Percentiles rank a stretch among this genome's conserved stretches.
These are phyloP conservation scores for Pythium rishiriense DNA, from an alignment of 352 stramenopile species.

Conservation along the genomic window DNA sequence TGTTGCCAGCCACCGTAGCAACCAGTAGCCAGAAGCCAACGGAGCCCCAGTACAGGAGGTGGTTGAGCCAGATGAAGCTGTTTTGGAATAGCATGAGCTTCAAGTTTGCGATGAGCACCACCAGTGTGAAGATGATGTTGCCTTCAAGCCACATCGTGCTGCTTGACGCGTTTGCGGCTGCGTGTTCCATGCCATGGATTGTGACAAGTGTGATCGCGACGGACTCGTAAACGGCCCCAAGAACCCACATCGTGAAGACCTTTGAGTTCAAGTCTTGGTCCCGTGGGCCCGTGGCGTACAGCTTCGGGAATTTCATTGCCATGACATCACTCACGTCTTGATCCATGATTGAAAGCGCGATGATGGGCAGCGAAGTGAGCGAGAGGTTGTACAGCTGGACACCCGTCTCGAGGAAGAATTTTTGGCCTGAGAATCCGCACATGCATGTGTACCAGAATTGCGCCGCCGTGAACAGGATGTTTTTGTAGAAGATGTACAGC, in stretches of 20 bases:
- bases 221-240: conserved; percentile 73
- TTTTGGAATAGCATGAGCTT: conserved; percentile 86
- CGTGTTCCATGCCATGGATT: conserved; percentile 43
- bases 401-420: conserved; percentile 82
- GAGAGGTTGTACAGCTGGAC: conserved; percentile 82
- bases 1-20: conserved; percentile 51
- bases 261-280: conserved; percentile 69
- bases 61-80: conserved; percentile 70
- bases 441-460: conserved; percentile 81
- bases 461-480: conserved; percentile 71
- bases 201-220: conserved; percentile 65
- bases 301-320: conserved; percentile 66
- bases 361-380: conserved; percentile 69
- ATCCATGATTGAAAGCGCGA: conserved; percentile 69
- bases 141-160: conserved; percentile 77
- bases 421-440: conserved; percentile 78
- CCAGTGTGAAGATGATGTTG: conserved; percentile 80
- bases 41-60: conserved; percentile 62
- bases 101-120: conserved; percentile 71
- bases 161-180: conserved; percentile 35
- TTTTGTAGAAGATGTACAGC: conserved; percentile 95
- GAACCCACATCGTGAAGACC: conserved; percentile 69
- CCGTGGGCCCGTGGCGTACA: conserved; percentile 61
- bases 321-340: conserved; percentile 70
- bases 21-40: conserved; percentile 65